phyloP scores from a whole-genome alignment of 1,284 basidiomycete genomes.

The Fistulina hepatica region DNA sequence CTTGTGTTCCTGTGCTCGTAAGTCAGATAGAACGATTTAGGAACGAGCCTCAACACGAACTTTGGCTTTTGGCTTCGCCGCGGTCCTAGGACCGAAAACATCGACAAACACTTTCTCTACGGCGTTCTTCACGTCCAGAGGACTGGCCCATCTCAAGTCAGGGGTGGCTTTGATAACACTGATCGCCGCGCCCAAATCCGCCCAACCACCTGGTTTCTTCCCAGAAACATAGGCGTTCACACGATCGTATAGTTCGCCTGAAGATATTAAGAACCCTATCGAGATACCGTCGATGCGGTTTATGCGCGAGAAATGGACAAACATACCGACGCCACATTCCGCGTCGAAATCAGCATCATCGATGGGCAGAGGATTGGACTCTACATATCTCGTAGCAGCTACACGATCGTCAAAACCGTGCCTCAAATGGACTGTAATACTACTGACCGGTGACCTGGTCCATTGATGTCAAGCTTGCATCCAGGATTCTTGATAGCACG shows the following conservation, averaged over 20 bases:
- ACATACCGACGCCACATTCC: slow-evolving; percentile 76
- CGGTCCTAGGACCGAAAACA: slow-evolving; percentile 72
- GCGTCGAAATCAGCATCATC: slow-evolving; percentile 70
- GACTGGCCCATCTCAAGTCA: slow-evolving; percentile 81
- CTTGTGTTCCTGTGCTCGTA: slow-evolving; percentile 44
- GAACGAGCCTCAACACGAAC: slow-evolving; percentile 27
- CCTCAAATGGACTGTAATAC: neutral
- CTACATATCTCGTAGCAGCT: slow-evolving; percentile 78
- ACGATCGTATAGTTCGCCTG: slow-evolving; percentile 56
- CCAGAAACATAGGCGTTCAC: slow-evolving; percentile 58
- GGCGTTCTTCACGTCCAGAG: slow-evolving; percentile 81
- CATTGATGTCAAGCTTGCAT: slow-evolving; percentile 64
- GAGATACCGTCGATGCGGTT: too few relatives aligned
- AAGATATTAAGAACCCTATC: slow-evolving; percentile 71
- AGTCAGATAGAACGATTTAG: slow-evolving; percentile 3
- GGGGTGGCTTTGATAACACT: slow-evolving; percentile 61
- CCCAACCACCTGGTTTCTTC: slow-evolving; percentile 46
- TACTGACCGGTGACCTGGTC: slow-evolving; percentile 78
- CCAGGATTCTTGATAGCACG: slow-evolving; percentile 58
- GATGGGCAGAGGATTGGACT: slow-evolving; percentile 48
- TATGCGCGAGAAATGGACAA: slow-evolving; percentile 5
- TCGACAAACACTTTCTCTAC: slow-evolving; percentile 72
- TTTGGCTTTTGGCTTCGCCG: slow-evolving; percentile 62
- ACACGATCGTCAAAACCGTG: slow-evolving; percentile 7
- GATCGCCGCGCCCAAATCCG: slow-evolving; percentile 59